A percentile compares a stretch with the other conserved stretches of the same genome.
Evolutionary conservation across 2,329 filamentous ascomycete genomes (phyloP).

Genomic region (Calonectria hongkongensis): DNA sequence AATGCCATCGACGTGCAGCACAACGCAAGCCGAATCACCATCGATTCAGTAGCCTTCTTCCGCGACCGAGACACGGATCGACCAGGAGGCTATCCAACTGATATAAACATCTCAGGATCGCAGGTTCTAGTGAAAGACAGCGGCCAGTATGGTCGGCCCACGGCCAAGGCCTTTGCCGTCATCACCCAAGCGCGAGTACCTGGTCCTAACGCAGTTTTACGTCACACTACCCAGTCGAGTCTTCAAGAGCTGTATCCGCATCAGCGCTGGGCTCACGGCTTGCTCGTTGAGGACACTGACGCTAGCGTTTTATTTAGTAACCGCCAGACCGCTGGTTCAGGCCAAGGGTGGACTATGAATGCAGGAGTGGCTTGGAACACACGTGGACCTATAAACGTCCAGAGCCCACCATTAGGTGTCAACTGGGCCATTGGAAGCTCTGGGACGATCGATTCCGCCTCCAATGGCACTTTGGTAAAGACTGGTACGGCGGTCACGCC

Average conservation of each 20-base stretch:
- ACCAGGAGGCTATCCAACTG: constrained; percentile 38
- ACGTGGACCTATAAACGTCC: constrained; percentile 21
- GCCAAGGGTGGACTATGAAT: constrained; percentile 52
- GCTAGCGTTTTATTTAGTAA: constrained; percentile 40
- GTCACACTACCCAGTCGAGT: constrained; percentile 41
- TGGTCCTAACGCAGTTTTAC: constrained; percentile 47
- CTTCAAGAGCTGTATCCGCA: constrained; percentile 50
- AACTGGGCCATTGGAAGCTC: constrained; percentile 51
- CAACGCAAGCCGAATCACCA: constrained; percentile 45
- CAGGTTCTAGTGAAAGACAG: constrained; percentile 48
- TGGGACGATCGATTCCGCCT: not conserved
- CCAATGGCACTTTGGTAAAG: constrained; percentile 41
- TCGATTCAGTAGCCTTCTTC: constrained; percentile 41
- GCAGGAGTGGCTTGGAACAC: constrained; percentile 51
- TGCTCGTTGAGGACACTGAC: constrained; percentile 46
- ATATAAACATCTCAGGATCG: constrained; percentile 46
- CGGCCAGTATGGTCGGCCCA: constrained; percentile 33
- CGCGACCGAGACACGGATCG: constrained; percentile 40
- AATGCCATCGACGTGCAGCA: constrained; percentile 41
- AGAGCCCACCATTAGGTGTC: constrained; percentile 47
- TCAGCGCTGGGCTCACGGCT: constrained; percentile 49
- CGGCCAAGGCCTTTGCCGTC: constrained; percentile 45
- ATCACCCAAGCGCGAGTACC: constrained; percentile 41
- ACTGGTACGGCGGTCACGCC: constrained; percentile 28
- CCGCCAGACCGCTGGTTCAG: constrained; percentile 39